Evolutionary conservation across 805 yeast genomes (phyloP).

Genomic region (Candida tammaniensis): DNA sequence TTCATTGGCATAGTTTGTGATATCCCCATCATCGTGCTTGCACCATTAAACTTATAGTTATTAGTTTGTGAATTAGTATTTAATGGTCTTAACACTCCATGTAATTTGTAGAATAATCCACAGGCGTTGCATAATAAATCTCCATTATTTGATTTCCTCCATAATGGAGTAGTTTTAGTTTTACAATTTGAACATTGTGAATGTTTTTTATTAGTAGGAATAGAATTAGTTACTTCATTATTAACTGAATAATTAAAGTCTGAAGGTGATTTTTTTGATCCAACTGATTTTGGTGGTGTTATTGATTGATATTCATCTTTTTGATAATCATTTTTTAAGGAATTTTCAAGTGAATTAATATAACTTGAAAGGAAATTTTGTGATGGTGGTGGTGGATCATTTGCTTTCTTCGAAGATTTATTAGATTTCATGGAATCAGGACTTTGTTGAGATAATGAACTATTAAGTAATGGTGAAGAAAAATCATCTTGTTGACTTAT

Average conservation of each 20-base stretch:
- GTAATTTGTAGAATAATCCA: conserved; percentile 44
- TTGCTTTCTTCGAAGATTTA: conserved; percentile 1
- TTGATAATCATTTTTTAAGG: conserved; percentile 28
- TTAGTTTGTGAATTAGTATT: conserved; percentile 16
- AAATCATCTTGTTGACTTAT: conserved; percentile 36
- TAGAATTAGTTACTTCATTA: background rate
- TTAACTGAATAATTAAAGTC: conserved; percentile 2
- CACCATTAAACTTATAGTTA: too few relatives aligned
- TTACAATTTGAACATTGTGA: conserved; percentile 42
- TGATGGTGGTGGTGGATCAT: conserved; percentile 1
- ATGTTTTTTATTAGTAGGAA: conserved; percentile 14
- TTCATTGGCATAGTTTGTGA: too few relatives aligned
- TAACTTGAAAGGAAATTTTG: conserved; percentile 33
- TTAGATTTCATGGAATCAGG: conserved; percentile 13
- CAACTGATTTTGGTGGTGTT: conserved; percentile 14
- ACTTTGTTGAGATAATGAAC: conserved; percentile 3
- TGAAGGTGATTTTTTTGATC: conserved; percentile 12
- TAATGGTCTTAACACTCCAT: conserved; percentile 43
- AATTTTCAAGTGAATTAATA: conserved; percentile 37
- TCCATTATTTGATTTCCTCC: conserved; percentile 43
- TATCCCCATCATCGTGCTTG: too few relatives aligned
- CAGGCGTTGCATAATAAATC: conserved; percentile 46
- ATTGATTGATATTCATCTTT: conserved; percentile 9
- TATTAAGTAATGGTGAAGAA: conserved; percentile 4
- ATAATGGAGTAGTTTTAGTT: conserved; percentile 43